A percentile compares a stretch with the other conserved stretches of the same genome.
Conservation (phyloP, 129 eudicot genomes). For the Tagetes patula region DNA sequence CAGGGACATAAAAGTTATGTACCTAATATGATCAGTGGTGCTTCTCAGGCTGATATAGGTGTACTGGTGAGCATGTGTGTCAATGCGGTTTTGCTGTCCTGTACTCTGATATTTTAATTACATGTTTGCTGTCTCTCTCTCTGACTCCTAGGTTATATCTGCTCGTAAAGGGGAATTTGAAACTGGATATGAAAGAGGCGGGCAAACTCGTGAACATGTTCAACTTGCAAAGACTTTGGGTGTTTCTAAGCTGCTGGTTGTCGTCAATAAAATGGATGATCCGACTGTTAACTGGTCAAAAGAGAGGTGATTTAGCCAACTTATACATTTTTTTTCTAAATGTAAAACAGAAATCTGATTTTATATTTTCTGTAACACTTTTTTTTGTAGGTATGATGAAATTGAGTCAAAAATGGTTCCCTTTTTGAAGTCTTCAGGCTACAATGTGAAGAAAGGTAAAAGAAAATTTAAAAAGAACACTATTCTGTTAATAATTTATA, state of each 20-base stretch:
- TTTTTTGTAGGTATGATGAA: constrained; percentile 64
- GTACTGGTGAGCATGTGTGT: constrained; percentile 59
- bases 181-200: constrained; percentile 98
- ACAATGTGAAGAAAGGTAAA: constrained; percentile 95
- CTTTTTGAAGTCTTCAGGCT: constrained; percentile 74
- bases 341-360: constrained; percentile 1
- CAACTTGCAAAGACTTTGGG: constrained; percentile 97
- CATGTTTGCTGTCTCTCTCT: neutral
- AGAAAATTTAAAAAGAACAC: neutral
- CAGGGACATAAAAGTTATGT: constrained; percentile 99
- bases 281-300: constrained; percentile 89
- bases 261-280: constrained; percentile 97
- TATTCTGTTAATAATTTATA: neutral
- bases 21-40: constrained; percentile 97
- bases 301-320: constrained; percentile 54
- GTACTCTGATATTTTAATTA: neutral
- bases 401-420: constrained; percentile 85
- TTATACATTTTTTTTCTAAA: neutral
- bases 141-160: constrained; percentile 68
- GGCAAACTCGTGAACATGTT: constrained; percentile 99
- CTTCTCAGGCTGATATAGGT: constrained; percentile 97
- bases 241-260: constrained; percentile 85
- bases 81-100: neutral
- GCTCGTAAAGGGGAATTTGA: constrained; percentile 99
- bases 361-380: neutral